A percentile compares a stretch with the other conserved stretches of the same genome.
phyloP scores from a whole-genome alignment of 768 basidiomycete genomes.

The Amanita molliuscula region DNA sequence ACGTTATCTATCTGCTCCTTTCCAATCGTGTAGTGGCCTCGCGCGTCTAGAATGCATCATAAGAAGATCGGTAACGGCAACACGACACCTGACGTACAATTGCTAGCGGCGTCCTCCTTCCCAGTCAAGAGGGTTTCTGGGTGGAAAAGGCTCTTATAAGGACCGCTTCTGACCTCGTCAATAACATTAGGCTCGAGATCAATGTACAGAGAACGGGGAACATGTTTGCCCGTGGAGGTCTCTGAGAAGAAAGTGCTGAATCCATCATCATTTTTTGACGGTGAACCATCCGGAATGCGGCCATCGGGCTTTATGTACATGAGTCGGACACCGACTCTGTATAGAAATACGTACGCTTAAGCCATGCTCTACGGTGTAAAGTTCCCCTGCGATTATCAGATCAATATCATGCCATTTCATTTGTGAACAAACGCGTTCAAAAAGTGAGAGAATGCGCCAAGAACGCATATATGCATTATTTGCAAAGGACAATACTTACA shows the following conservation, averaged over 20 bases:
- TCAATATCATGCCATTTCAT: conserved; percentile 27
- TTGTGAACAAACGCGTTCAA: conserved; percentile 23
- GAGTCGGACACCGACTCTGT: conserved; percentile 11
- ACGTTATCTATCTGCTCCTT: conserved; percentile 97
- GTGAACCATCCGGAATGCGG: conserved; percentile 72
- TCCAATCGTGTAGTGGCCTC: conserved; percentile 98
- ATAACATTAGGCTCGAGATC: conserved; percentile 97
- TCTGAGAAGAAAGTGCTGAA: conserved; percentile 99
- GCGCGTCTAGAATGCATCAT: conserved; percentile 57
- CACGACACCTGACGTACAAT: conserved; percentile 50
- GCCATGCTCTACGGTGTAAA: conserved; percentile 98
- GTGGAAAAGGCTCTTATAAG: conserved; percentile 96
- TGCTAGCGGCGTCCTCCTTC: conserved; percentile 99
- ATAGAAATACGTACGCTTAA: conserved; percentile 61
- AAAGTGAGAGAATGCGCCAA: conserved; percentile 11
- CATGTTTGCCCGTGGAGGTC: conserved; percentile 92
- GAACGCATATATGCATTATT: conserved; percentile 8
- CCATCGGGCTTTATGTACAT: conserved; percentile 72
- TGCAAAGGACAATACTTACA: conserved; percentile 50
- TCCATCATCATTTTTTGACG: conserved; percentile 72
- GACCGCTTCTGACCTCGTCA: conserved; percentile 92
- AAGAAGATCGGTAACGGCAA: neutral
- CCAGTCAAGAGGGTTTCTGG: conserved; percentile 97
- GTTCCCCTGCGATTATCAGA: conserved; percentile 65
- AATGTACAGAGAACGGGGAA: conserved; percentile 94